These are phyloP conservation scores for Botrytis sinoallii DNA, from an alignment of 2,329 filamentous ascomycete species.

Conservation along the genomic window DNA sequence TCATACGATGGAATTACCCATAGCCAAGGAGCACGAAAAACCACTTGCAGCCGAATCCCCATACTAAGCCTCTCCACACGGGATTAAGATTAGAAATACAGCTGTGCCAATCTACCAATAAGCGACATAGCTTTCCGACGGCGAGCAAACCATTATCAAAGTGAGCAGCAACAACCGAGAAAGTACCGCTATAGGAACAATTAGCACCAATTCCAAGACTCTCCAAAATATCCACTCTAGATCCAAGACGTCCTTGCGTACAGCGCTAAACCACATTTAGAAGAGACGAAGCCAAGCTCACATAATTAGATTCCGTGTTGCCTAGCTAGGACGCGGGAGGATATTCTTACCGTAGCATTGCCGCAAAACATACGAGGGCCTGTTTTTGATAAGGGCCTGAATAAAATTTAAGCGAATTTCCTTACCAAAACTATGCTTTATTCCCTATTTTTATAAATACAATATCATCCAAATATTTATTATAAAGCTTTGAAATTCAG, in stretches of 20 bases:
- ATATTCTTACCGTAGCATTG: background rate
- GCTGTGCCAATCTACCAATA: background rate
- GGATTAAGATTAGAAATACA: too few species aligned
- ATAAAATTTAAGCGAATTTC: too few species aligned
- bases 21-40: background rate
- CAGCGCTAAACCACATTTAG: background rate
- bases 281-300: background rate
- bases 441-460: too few species aligned
- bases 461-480: too few species aligned
- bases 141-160: background rate
- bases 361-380: too few species aligned
- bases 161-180: background rate
- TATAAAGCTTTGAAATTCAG: too few species aligned
- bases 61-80: background rate
- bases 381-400: too few species aligned
- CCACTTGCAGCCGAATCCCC: background rate
- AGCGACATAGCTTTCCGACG: background rate
- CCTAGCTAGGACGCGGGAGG: background rate
- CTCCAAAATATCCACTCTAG: background rate
- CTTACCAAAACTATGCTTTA: too few species aligned
- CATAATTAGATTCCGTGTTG: background rate
- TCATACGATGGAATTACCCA: background rate
- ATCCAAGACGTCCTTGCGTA: background rate
- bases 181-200: background rate
- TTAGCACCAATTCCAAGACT: background rate